phyloP scores from a whole-genome alignment of 1,284 basidiomycete species.

The Cryptococcus hybrid region DNA sequence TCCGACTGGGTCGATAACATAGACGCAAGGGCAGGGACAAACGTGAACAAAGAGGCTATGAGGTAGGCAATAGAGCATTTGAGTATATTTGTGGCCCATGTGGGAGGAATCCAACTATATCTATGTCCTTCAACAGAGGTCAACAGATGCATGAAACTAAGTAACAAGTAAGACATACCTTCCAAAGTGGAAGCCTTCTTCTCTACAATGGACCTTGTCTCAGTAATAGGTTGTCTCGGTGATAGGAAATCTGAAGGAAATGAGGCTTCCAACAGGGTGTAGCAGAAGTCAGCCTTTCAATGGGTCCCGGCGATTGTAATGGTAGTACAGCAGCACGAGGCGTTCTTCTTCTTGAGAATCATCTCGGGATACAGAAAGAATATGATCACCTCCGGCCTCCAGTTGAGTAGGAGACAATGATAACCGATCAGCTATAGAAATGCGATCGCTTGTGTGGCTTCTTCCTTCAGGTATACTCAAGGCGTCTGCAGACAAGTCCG shows the following conservation, averaged over 20 bases:
- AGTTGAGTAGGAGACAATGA: conserved; percentile 3
- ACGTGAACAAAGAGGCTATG: conserved; percentile 89
- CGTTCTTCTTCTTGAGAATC: not conserved
- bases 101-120: conserved; percentile 26
- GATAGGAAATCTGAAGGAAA: not conserved
- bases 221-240: too few species aligned
- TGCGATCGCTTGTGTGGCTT: not conserved
- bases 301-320: too few species aligned
- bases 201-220: too few species aligned
- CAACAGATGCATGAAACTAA: too few species aligned
- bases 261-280: not conserved
- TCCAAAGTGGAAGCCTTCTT: too few species aligned
- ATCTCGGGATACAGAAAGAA: not conserved
- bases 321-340: too few species aligned
- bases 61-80: conserved; percentile 93
- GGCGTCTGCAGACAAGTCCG: not conserved
- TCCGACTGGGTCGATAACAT: conserved; percentile 47
- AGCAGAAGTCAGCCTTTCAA: too few species aligned
- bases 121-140: too few species aligned
- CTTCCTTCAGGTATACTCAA: not conserved
- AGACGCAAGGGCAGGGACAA: conserved; percentile 58
- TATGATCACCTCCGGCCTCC: not conserved
- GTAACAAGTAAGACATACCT: too few species aligned
- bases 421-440: not conserved
- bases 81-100: conserved; percentile 56